Evolutionary conservation across 1,284 basidiomycete species (phyloP).

Genomic region (Boletus subluridellus): DNA sequence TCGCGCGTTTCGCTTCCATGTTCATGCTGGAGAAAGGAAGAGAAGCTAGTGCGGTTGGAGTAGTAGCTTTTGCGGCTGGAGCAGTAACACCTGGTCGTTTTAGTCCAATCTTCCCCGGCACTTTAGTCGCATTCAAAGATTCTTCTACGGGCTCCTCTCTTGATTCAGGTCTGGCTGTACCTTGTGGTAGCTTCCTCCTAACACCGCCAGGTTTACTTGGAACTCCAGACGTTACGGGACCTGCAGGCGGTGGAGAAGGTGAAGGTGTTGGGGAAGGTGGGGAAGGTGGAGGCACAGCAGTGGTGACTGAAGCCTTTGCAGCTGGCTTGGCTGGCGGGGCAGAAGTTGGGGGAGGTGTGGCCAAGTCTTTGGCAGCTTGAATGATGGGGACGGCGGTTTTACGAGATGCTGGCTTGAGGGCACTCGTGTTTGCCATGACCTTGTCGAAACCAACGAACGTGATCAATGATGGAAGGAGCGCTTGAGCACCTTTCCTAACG

Average conservation of each 20-base stretch:
- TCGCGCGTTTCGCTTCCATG: slow-evolving; percentile 66
- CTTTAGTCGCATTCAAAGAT: slow-evolving; percentile 37
- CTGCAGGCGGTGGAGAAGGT: slow-evolving; percentile 38
- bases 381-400: slow-evolving; percentile 84
- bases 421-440: slow-evolving; percentile 82
- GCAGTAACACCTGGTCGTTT: slow-evolving; percentile 48
- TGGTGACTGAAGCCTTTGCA: slow-evolving; percentile 19
- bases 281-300: slow-evolving; percentile 17
- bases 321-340: slow-evolving; percentile 26
- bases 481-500: slow-evolving; percentile 88
- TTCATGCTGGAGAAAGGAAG: slow-evolving; percentile 70
- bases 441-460: slow-evolving; percentile 77
- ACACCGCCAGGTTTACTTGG: slow-evolving; percentile 57
- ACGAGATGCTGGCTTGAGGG: slow-evolving; percentile 90
- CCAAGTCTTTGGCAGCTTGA: slow-evolving; percentile 62
- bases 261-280: slow-evolving; percentile 31
- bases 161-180: slow-evolving; percentile 59
- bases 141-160: slow-evolving; percentile 56
- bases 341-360: slow-evolving; percentile 29
- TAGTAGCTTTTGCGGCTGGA: slow-evolving; percentile 35
- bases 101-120: slow-evolving; percentile 44
- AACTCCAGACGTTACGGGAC: slow-evolving; percentile 32
- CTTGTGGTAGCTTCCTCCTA: slow-evolving; percentile 68
- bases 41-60: slow-evolving; percentile 31
- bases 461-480: slow-evolving; percentile 78